These are phyloP conservation scores for Neurospora sp. DNA, from an alignment of 495 filamentous ascomycete species.

Conservation along the genomic window DNA sequence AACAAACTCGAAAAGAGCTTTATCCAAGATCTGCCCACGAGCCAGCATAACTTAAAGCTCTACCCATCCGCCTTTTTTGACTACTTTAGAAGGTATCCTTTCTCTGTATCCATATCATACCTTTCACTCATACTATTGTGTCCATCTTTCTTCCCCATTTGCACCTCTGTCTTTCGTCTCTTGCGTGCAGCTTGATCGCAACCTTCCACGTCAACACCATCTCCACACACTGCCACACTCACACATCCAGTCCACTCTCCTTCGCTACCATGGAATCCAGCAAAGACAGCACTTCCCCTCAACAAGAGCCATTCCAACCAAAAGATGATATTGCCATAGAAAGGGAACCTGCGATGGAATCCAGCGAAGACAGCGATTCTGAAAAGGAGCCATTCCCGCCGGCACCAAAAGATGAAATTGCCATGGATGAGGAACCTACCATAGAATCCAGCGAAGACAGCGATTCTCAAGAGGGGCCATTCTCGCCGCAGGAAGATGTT, in stretches of 20 bases:
- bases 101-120: background rate
- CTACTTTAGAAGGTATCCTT: no score
- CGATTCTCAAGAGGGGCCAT: no score
- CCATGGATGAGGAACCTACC: background rate
- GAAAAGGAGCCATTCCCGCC: no score
- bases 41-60: background rate
- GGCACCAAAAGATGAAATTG: background rate
- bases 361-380: no score
- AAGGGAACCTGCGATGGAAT: background rate
- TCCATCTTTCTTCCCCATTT: background rate
- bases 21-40: background rate
- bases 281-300: background rate
- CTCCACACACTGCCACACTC: background rate
- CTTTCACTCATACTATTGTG: background rate
- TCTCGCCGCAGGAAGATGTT: background rate
- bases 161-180: background rate
- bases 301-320: background rate
- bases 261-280: background rate
- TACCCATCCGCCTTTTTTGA: background rate
- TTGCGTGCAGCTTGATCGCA: background rate
- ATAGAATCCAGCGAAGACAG: background rate
- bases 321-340: background rate
- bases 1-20: background rate
- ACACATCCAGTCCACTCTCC: background rate
- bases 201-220: background rate